Conservation (phyloP, 768 basidiomycete species). For the Lactarius hatsudake region DNA sequence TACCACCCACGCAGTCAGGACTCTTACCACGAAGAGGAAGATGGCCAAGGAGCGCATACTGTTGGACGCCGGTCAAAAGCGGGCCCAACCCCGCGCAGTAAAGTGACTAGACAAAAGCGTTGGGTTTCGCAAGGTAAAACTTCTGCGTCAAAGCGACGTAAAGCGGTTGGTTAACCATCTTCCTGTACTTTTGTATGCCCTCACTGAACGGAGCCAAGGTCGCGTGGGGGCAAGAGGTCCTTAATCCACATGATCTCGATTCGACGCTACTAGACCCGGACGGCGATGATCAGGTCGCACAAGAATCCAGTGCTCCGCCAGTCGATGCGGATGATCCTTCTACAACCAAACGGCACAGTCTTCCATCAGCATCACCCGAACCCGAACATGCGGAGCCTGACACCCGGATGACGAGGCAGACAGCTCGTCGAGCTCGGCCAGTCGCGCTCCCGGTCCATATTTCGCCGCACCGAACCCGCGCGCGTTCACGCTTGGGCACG, state of each 20-base stretch:
- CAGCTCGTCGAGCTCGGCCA: not conserved
- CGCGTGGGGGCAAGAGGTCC: not conserved
- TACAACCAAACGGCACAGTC: not conserved
- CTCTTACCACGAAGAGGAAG: not conserved
- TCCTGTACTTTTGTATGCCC: not conserved
- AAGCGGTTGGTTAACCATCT: not conserved
- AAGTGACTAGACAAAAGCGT: not conserved
- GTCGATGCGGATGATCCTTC: not conserved
- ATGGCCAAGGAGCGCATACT: constrained; percentile 1
- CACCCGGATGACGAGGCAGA: not conserved
- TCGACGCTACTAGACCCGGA: not conserved
- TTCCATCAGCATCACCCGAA: not conserved
- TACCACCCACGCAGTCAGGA: not conserved
- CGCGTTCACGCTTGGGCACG: not conserved
- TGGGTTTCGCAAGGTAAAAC: not conserved
- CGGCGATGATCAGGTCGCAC: not conserved
- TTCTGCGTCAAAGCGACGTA: not conserved
- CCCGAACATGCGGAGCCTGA: not conserved
- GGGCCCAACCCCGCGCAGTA: not conserved
- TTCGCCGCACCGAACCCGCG: constrained; percentile 7
- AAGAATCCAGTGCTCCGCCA: not conserved
- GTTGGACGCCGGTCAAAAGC: not conserved
- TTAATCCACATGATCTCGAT: not conserved
- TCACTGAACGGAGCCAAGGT: not conserved
- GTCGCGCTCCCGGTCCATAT: not conserved